Evolutionary conservation across 768 basidiomycete species (phyloP), one percentile per base, ranked within the genome.

Genomic region (Tricholoma sp.): DNA sequence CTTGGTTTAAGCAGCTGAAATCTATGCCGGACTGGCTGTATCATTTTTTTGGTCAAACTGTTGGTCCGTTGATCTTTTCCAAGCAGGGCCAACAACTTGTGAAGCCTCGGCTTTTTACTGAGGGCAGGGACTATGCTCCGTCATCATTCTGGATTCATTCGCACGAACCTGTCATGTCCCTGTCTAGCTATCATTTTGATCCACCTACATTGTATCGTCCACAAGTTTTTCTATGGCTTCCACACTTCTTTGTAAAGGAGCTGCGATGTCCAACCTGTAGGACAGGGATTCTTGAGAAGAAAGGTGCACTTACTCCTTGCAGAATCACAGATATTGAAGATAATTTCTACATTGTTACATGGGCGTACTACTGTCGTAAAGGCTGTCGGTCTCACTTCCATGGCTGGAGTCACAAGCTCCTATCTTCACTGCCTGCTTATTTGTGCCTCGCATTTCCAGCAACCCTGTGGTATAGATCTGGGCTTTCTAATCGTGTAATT

Each of bases 281-380:
- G 24, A 24, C 24, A 24, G 24, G 24, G 24, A 24, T 24, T 37
- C 64, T 66, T 31, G 61, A 63, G 44, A 61, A 63, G 42, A 64
- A 66, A 49, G 61, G 63, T 5, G 55, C 59, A 17, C 56, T 66
- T 5, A 1, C 47, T 15, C 61, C 65, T 15, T 63, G 59, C 20
- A 61, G 56, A 2, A 57, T 68, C 11, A 55, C 50, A 12, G 65
- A 66, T 54, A 12, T 62, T 0, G 57, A 59, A 1, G 54, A 62
- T 36, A 52, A 7, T 29, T 68, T 66, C 47, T 66, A 63, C 31
- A 62, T 68, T 50, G 54, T 68, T 24, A 47, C 65, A 0, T 65
- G 67, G 67, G 42, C 28, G 20, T 68, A 66, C 17, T 68, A 66
- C 50, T 66, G 67, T 41, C 57, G 63, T 1, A 41, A 63, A 8